These are phyloP conservation scores for Agrocybe praecox DNA, from an alignment of 768 basidiomycete genomes.

Conservation along the genomic window DNA sequence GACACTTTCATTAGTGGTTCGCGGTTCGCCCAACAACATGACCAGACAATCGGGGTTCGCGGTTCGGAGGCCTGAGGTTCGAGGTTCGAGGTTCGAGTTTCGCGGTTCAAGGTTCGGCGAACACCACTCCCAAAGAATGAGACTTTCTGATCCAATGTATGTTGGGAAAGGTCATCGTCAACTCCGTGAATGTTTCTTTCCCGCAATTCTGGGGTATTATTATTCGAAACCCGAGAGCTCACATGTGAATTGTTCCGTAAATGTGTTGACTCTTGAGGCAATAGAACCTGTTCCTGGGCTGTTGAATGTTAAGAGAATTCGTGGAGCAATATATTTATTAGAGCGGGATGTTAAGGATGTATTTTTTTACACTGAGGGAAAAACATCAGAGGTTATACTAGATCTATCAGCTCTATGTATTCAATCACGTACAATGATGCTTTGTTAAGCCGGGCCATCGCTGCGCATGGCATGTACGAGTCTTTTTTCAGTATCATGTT, in stretches of 20 bases:
- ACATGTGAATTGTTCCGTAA: conserved; percentile 3
- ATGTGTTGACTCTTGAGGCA: neutral
- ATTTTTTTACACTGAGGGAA: neutral
- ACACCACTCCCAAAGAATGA: no score
- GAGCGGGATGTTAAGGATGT: neutral
- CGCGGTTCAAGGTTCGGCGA: no score
- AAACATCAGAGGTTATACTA: neutral
- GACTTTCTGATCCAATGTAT: no score
- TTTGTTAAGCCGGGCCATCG: no score
- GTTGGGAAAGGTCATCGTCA: neutral
- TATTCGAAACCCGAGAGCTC: neutral
- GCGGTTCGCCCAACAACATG: no score
- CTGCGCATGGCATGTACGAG: no score
- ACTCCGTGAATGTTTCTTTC: neutral
- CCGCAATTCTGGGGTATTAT: neutral
- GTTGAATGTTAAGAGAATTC: neutral
- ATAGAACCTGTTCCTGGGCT: neutral
- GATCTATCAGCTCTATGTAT: neutral
- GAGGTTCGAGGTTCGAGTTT: no score
- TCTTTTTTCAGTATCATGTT: no score
- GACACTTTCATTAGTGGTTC: no score
- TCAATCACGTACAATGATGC: neutral
- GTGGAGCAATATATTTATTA: neutral
- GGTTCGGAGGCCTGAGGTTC: no score
- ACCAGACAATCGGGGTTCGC: no score